Evolutionary conservation across 371 early-diverging fungal genomes (phyloP), one percentile per base, ranked within the genome.

Genomic region (Apophysomyces ossiformis): DNA sequence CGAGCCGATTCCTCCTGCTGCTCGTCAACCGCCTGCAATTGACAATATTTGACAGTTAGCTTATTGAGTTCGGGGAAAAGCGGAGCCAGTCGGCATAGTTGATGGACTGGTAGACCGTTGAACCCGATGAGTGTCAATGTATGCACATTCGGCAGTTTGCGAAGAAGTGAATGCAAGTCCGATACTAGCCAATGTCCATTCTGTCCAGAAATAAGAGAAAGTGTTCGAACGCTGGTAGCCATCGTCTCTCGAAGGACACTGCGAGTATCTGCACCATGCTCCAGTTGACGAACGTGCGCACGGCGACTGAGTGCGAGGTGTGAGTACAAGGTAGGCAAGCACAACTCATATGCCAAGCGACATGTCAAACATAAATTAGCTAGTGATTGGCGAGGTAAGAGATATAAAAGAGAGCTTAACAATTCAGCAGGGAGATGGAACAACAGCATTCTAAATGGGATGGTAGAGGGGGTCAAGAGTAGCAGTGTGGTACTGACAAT

Each of bases 31-130:
- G 16, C 11, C 21, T 58, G 39, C 7, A 37, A 32, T 37, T 37
- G 36, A 26, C 58, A 50, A 32, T 62, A 57, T 38, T 37, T 9
- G n/a, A 50, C 21, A 50, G 16, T 26, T 26, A 50, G 21, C 54
- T 50, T 50, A 7, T n/a, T 50, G 5, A 50, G 54, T 32, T 50
- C 54, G 9, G 54, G 54, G 21, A 50, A 50, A 18, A 50, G 54
- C 9, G 54, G 54, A 4, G 54, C 54, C 54, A 50, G 21, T 16
- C 84, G 71, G n/a, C 69, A 36, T 46, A 78, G 70, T 65, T 85
- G 63, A 59, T 70, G 54, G 58, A 85, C 54, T 5, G 76, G 60
- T 63, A 86, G 63, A 57, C 70, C 37, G 43, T 74, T 47, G 65
- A 76, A 63, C 65, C 83, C 65, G 56, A 75, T 46, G 69, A 81